Evolutionary conservation across 2,329 filamentous ascomycete genomes (phyloP).

Genomic region (Neofusicoccum umdonicola): DNA sequence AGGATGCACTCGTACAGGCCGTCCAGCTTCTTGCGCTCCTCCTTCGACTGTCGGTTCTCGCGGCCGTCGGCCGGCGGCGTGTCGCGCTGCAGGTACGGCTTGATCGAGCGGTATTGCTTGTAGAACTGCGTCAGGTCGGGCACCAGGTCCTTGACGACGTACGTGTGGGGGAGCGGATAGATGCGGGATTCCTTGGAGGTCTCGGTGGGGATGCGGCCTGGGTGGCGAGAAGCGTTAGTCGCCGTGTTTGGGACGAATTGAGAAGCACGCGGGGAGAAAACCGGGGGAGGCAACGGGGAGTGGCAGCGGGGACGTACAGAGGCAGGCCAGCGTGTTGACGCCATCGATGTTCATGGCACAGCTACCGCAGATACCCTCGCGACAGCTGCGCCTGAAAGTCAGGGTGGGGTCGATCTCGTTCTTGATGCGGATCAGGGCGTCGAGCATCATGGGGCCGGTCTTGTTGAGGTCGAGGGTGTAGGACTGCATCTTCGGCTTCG

Average conservation of each 20-base stretch:
- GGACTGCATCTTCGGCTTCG: slow-evolving; percentile 93
- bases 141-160: slow-evolving; percentile 98
- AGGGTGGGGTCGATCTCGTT: slow-evolving; percentile 96
- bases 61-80: slow-evolving; percentile 81
- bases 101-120: slow-evolving; percentile 99
- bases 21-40: slow-evolving; percentile 93
- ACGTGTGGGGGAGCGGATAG: slow-evolving; percentile 97
- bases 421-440: slow-evolving; percentile 97
- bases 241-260: background rate
- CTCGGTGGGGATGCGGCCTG: slow-evolving; percentile 91
- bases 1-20: slow-evolving; percentile 99
- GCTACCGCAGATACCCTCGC: slow-evolving; percentile 97
- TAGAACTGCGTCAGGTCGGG: slow-evolving; percentile 98
- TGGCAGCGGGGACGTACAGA: slow-evolving; percentile 67
- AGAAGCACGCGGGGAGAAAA: too few relatives aligned
- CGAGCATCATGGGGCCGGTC: slow-evolving; percentile 97
- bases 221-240: slow-evolving; percentile 5
- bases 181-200: slow-evolving; percentile 80
- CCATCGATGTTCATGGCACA: slow-evolving; percentile 99
- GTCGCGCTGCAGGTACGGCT: slow-evolving; percentile 93
- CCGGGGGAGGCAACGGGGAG: background rate
- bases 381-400: slow-evolving; percentile 92
- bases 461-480: slow-evolving; percentile 97
- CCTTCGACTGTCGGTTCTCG: slow-evolving; percentile 87
- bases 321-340: slow-evolving; percentile 93